Evolutionary conservation across 192 early-diverging fungal species (phyloP).

Genomic region (Coemansia sp.): DNA sequence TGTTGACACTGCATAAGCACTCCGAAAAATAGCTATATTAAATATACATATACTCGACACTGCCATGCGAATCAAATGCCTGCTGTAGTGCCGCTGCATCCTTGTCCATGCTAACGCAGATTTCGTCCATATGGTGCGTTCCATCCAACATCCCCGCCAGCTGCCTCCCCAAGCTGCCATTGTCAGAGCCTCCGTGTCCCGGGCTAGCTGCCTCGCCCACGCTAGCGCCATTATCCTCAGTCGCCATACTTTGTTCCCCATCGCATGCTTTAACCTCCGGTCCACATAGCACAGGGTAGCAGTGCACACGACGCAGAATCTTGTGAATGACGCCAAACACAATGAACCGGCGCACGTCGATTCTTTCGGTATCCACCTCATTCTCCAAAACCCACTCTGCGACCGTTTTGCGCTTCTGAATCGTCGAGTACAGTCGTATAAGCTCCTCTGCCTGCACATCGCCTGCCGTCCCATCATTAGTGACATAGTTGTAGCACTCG

Average conservation of each 20-base stretch:
- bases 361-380: constrained; percentile 59
- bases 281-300: constrained; percentile 67
- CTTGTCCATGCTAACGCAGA: constrained; percentile 24
- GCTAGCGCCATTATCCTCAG: background rate
- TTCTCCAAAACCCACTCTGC: constrained; percentile 86
- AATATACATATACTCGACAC: constrained; percentile 36
- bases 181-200: constrained; percentile 2
- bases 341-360: constrained; percentile 87
- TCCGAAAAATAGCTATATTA: background rate
- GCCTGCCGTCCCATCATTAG: constrained; percentile 33
- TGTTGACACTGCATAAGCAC: background rate
- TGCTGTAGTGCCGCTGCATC: constrained; percentile 20
- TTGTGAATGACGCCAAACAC: constrained; percentile 86
- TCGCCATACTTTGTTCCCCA: background rate
- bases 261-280: background rate
- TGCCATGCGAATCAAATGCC: constrained; percentile 22
- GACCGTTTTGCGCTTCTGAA: constrained; percentile 76
- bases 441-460: constrained; percentile 66
- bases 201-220: background rate
- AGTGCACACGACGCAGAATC: constrained; percentile 84
- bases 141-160: constrained; percentile 37
- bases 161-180: background rate
- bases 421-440: constrained; percentile 73
- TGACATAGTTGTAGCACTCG: constrained; percentile 79
- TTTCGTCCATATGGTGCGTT: constrained; percentile 48